These are phyloP conservation scores for Daldinia grandis DNA, from an alignment of 495 filamentous ascomycete species.

Conservation along the genomic window DNA sequence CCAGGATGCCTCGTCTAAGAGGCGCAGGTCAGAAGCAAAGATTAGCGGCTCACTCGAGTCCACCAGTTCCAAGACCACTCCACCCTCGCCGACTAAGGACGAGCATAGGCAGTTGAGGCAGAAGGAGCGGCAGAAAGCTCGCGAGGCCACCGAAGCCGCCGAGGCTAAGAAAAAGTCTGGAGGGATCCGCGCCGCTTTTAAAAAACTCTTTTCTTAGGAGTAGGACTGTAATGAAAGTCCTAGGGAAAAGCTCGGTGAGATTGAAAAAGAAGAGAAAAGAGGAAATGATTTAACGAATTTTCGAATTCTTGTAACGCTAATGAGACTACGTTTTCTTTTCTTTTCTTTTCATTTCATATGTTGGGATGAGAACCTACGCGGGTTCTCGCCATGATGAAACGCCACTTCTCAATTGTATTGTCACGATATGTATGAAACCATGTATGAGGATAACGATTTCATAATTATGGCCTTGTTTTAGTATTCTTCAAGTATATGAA, in stretches of 20 bases:
- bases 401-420: slow-evolving; percentile 16
- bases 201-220: slow-evolving; percentile 28
- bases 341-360: slow-evolving; percentile 15
- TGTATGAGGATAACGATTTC: slow-evolving; percentile 27
- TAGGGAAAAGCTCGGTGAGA: neutral
- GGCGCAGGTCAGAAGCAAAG: slow-evolving; percentile 24
- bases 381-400: neutral
- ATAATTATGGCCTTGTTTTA: slow-evolving; percentile 7
- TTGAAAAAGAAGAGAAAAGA: neutral
- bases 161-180: slow-evolving; percentile 26
- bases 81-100: slow-evolving; percentile 14
- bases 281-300: slow-evolving; percentile 18
- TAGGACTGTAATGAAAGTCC: neutral
- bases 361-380: neutral
- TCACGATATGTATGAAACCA: slow-evolving; percentile 32
- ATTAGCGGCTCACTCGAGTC: slow-evolving; percentile 4
- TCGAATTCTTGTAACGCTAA: slow-evolving; percentile 16
- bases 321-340: slow-evolving; percentile 19
- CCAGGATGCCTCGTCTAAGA: slow-evolving; percentile 23
- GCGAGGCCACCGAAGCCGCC: slow-evolving; percentile 23
- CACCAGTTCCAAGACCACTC: slow-evolving; percentile 13
- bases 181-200: slow-evolving; percentile 27
- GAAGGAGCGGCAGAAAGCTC: slow-evolving; percentile 33
- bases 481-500: slow-evolving; percentile 3
- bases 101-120: slow-evolving; percentile 16